A percentile compares a stretch with the other conserved stretches of the same genome.
Conservation (phyloP, 352 stramenopile genomes). For the Pythium volutum region DNA sequence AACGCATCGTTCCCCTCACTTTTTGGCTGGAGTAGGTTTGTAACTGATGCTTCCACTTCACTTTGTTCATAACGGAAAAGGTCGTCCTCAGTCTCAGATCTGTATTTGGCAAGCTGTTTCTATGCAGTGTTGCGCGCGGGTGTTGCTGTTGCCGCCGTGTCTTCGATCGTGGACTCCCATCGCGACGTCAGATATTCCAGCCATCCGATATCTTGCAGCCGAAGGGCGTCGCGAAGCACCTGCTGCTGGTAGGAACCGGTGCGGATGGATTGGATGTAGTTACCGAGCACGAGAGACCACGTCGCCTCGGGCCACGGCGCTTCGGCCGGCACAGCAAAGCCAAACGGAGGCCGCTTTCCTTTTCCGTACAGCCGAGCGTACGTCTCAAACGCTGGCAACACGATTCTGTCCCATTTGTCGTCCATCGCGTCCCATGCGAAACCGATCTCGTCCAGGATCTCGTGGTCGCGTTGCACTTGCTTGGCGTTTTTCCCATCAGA, state of each 20-base stretch:
- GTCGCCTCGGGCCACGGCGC: conserved; percentile 36
- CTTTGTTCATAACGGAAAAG: too few relatives aligned
- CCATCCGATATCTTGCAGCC: conserved; percentile 41
- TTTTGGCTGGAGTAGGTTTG: not conserved
- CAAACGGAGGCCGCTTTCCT: not conserved
- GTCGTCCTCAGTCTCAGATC: too few relatives aligned
- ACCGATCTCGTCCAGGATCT: conserved; percentile 20
- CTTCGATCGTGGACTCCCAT: not conserved
- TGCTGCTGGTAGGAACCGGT: conserved; percentile 30
- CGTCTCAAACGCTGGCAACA: conserved; percentile 16
- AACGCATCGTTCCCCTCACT: conserved; percentile 1
- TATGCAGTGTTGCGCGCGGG: not conserved
- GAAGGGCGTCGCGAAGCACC: conserved; percentile 40
- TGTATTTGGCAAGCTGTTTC: too few relatives aligned
- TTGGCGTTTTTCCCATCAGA: not conserved
- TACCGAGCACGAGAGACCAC: conserved; percentile 33
- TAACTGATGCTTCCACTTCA: not conserved
- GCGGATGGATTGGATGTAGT: conserved; percentile 19
- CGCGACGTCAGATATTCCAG: not conserved
- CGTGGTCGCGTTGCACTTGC: conserved; percentile 18
- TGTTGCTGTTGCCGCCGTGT: not conserved
- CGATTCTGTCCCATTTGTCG: conserved; percentile 18
- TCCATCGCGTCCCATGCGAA: conserved; percentile 23
- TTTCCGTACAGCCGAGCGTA: conserved; percentile 6
- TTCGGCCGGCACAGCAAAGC: conserved; percentile 43